Conservation (phyloP, 1,139 yeast genomes). For the Torulaspora pretoriensis region DNA sequence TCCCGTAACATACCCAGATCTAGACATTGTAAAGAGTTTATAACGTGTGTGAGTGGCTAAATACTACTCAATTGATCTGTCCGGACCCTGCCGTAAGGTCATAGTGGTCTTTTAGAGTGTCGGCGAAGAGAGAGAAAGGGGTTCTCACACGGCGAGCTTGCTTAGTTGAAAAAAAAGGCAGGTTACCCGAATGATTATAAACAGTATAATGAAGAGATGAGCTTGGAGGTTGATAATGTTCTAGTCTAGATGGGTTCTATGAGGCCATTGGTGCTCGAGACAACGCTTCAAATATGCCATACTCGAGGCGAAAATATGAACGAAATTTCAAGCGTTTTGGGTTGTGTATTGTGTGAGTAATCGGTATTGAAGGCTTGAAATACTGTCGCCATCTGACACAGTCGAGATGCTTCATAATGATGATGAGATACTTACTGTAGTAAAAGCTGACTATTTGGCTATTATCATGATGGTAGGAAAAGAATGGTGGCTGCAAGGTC, state of each 20-base stretch:
- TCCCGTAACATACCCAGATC: slow-evolving; percentile 34
- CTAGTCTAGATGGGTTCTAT: slow-evolving; percentile 1
- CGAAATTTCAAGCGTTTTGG: too few relatives aligned
- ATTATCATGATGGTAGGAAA: too few relatives aligned
- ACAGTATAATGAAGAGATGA: neutral
- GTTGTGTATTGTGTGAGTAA: too few relatives aligned
- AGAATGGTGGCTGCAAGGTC: too few relatives aligned
- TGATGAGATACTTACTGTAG: too few relatives aligned
- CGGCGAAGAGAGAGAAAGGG: slow-evolving; percentile 8
- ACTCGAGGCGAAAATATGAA: neutral
- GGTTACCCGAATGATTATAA: slow-evolving; percentile 12
- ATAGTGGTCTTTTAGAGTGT: neutral
- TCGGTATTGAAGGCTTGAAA: too few relatives aligned
- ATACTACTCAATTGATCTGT: slow-evolving; percentile 2
- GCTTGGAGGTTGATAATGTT: slow-evolving; percentile 1
- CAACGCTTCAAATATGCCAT: slow-evolving; percentile 1
- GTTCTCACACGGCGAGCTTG: slow-evolving; percentile 5
- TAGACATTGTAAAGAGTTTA: slow-evolving; percentile 25
- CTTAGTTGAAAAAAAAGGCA: neutral
- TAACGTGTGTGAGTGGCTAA: neutral
- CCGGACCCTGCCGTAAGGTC: neutral
- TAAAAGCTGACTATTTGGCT: too few relatives aligned
- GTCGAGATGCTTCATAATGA: too few relatives aligned
- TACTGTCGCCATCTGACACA: too few relatives aligned
- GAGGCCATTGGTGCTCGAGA: slow-evolving; percentile 1